These are phyloP conservation scores for Microcos paniculata DNA, from an alignment of 345 rosid species.

Conservation along the genomic window DNA sequence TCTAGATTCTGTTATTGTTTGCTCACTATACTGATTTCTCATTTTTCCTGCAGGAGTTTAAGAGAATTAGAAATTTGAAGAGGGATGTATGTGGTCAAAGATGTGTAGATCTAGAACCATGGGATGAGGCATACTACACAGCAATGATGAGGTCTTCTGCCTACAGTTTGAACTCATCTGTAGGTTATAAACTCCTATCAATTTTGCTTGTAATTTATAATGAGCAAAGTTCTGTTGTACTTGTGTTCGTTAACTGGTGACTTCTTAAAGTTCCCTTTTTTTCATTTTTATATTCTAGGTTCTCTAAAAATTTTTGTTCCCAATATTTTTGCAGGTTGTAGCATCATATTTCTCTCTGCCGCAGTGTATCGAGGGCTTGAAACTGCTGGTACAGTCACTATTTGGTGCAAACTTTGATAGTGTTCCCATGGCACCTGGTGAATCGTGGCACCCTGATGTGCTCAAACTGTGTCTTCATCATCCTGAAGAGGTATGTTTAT, in stretches of 20 bases:
- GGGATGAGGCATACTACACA: conserved; percentile 93
- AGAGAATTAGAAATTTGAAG: conserved; percentile 61
- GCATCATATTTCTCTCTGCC: conserved; percentile 88
- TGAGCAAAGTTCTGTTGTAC: background rate
- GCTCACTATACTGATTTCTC: conserved; percentile 14
- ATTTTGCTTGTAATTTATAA: conserved; percentile 9
- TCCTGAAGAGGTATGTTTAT: conserved; percentile 75
- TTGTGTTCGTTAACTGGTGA: background rate
- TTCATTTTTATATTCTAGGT: background rate
- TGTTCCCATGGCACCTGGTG: conserved; percentile 74
- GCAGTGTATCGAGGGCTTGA: conserved; percentile 83
- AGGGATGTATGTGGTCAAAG: conserved; percentile 51
- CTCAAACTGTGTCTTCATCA: conserved; percentile 82
- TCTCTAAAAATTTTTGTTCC: background rate
- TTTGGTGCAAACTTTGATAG: conserved; percentile 74
- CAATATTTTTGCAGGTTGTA: conserved; percentile 54
- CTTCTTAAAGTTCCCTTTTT: conserved; percentile 7
- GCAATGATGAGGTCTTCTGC: conserved; percentile 79
- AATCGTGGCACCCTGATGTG: conserved; percentile 95
- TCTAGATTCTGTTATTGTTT: conserved; percentile 12
- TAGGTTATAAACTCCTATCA: conserved; percentile 43
- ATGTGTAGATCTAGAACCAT: conserved; percentile 70
- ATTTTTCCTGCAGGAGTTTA: conserved; percentile 57
- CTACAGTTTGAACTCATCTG: conserved; percentile 65
- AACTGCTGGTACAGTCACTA: conserved; percentile 69